Conservation (phyloP, 2,329 filamentous ascomycete species). For the Fusarium poae region DNA sequence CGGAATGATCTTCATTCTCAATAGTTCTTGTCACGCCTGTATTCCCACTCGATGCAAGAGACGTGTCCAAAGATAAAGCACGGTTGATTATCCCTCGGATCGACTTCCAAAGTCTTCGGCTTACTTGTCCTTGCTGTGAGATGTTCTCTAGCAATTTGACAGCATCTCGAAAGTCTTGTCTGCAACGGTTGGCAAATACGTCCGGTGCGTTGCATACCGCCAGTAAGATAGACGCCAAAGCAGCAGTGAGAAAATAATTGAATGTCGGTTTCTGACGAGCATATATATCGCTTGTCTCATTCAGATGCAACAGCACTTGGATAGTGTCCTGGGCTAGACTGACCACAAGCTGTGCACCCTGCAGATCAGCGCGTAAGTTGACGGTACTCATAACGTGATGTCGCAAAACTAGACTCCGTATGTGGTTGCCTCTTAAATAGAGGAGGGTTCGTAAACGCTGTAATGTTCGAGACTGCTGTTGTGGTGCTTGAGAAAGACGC, state of each 20-base stretch:
- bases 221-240: constrained; percentile 8
- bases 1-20: neutral
- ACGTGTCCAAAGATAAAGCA: constrained; percentile 4
- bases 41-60: fast-evolving
- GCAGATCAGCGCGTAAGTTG: neutral
- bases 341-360: constrained; percentile 11
- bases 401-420: neutral
- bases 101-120: constrained; percentile 12
- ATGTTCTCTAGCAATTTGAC: neutral
- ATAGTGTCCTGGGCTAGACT: constrained; percentile 16
- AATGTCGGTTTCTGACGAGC: constrained; percentile 12
- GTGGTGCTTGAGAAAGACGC: constrained; percentile 16
- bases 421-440: constrained; percentile 13
- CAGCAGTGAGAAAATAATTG: constrained; percentile 6
- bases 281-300: constrained; percentile 20
- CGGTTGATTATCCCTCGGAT: constrained; percentile 16
- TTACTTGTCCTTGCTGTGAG: constrained; percentile 5
- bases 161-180: constrained; percentile 11
- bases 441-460: constrained; percentile 8
- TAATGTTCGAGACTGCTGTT: constrained; percentile 4
- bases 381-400: constrained; percentile 11
- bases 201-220: constrained; percentile 18
- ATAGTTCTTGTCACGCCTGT: neutral
- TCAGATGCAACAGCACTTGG: constrained; percentile 12
- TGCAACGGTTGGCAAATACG: constrained; percentile 9